These are phyloP conservation scores for Lentinula raphanica DNA, from an alignment of 768 basidiomycete species.

Conservation along the genomic window DNA sequence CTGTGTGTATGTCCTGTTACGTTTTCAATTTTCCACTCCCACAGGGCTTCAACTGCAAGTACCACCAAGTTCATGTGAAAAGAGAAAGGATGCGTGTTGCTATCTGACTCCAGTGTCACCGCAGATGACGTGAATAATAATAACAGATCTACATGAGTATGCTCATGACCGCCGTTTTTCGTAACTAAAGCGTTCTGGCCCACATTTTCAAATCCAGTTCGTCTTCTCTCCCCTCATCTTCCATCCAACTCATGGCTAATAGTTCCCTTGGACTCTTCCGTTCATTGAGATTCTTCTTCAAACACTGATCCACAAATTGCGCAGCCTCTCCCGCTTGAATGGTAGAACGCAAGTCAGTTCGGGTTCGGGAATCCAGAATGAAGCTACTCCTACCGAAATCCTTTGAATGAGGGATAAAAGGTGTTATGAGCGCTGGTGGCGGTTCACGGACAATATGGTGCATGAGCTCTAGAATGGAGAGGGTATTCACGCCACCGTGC, in stretches of 20 bases:
- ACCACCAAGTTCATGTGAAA: too few species aligned
- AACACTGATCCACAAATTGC: not conserved
- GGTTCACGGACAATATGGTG: constrained; percentile 99
- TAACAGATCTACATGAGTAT: not conserved
- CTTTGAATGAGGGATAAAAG: not conserved
- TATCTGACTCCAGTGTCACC: too few species aligned
- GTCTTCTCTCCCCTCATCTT: not conserved
- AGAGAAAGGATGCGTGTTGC: too few species aligned
- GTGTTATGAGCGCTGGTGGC: constrained; percentile 49
- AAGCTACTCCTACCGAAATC: not conserved
- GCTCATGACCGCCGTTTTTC: not conserved
- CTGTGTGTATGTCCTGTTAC: not conserved
- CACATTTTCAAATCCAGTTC: constrained; percentile 1
- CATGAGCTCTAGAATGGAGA: constrained; percentile 94
- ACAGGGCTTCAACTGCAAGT: too few species aligned
- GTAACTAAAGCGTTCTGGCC: not conserved
- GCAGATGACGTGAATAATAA: not conserved
- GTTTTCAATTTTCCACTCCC: too few species aligned
- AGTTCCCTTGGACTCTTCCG: not conserved
- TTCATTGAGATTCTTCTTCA: not conserved
- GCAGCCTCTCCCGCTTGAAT: not conserved
- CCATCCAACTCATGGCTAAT: not conserved
- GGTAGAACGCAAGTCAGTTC: not conserved
- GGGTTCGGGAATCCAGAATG: not conserved
- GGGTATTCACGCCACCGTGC: constrained; percentile 93